phyloP scores from a whole-genome alignment of 208 protist species.

The Leishmania aethiopica region DNA sequence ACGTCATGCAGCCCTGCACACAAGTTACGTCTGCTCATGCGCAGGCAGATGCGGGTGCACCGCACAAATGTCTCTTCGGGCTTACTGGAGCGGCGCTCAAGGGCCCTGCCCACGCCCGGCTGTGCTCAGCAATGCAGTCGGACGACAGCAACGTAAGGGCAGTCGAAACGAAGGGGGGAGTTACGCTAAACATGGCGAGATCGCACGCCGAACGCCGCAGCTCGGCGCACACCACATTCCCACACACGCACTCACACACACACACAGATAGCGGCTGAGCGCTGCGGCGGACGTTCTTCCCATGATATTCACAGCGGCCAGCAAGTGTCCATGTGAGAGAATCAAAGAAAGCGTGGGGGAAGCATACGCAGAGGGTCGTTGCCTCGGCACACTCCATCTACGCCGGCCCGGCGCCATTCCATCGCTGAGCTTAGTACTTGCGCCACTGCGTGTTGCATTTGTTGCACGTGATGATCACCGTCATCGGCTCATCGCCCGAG shows the following conservation, averaged over 20 bases:
- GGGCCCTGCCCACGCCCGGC: not conserved
- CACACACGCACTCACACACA: constrained; percentile 1
- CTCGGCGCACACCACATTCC: not conserved
- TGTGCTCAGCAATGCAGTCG: not conserved
- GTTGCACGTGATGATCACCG: constrained; percentile 95
- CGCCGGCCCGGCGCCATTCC: not conserved
- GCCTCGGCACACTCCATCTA: not conserved
- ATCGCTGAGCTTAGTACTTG: constrained; percentile 35
- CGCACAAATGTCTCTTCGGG: not conserved
- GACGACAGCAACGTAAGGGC: not conserved
- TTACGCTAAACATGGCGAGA: not conserved
- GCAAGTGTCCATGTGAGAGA: not conserved
- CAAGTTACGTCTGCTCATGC: not conserved
- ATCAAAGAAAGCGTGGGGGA: not conserved
- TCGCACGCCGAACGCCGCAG: not conserved
- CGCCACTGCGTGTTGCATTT: constrained; percentile 87
- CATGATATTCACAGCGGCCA: no score
- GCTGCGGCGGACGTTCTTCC: not conserved
- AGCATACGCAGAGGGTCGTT: not conserved
- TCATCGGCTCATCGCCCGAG: constrained; percentile 98
- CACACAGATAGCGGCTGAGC: not conserved
- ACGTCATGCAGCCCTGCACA: not conserved
- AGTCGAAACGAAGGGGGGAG: no score
- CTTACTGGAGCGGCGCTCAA: no score
- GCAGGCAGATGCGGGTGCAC: not conserved